Percentiles rank a stretch among this genome's conserved stretches.
Evolutionary conservation across 2,329 filamentous ascomycete genomes (phyloP).

Genomic region (Pseudopithomyces chartarum): DNA sequence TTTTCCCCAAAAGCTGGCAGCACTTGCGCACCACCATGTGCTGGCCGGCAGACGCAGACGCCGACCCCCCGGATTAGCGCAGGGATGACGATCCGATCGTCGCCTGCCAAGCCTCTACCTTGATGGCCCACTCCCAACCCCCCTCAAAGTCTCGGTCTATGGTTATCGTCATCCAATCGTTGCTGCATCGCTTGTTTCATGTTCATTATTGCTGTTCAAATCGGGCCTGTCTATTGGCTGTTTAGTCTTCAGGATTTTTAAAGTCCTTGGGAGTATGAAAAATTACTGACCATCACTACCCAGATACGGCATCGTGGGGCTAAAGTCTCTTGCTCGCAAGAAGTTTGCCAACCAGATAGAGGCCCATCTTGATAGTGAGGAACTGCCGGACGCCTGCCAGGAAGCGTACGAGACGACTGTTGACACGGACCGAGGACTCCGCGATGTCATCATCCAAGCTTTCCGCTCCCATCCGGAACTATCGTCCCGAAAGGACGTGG

Average conservation of each 20-base stretch:
- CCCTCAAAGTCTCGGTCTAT: not conserved
- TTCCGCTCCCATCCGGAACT: constrained; percentile 54
- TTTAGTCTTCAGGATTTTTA: constrained; percentile 24
- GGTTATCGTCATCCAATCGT: constrained; percentile 12
- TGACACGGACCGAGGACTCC: constrained; percentile 55
- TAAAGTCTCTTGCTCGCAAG: constrained; percentile 52
- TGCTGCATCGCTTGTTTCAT: not conserved
- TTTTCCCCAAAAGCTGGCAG: constrained; percentile 10
- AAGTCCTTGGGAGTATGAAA: too few species aligned
- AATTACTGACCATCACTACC: constrained; percentile 28
- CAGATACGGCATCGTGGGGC: constrained; percentile 53
- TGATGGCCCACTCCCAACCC: constrained; percentile 23
- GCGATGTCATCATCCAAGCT: constrained; percentile 53
- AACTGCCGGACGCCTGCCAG: constrained; percentile 54
- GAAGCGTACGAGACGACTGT: constrained; percentile 56
- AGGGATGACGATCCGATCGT: constrained; percentile 20
- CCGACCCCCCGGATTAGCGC: constrained; percentile 38
- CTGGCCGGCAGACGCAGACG: constrained; percentile 28
- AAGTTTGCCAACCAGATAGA: constrained; percentile 55
- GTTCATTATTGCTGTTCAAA: not conserved
- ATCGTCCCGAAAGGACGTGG: constrained; percentile 53
- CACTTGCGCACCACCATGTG: constrained; percentile 22
- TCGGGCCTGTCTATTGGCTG: constrained; percentile 9
- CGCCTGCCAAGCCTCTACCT: constrained; percentile 27
- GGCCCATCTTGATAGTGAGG: constrained; percentile 50